These are phyloP conservation scores for Neospermospora avenae DNA, from an alignment of 2,329 filamentous ascomycete species.

Conservation along the genomic window DNA sequence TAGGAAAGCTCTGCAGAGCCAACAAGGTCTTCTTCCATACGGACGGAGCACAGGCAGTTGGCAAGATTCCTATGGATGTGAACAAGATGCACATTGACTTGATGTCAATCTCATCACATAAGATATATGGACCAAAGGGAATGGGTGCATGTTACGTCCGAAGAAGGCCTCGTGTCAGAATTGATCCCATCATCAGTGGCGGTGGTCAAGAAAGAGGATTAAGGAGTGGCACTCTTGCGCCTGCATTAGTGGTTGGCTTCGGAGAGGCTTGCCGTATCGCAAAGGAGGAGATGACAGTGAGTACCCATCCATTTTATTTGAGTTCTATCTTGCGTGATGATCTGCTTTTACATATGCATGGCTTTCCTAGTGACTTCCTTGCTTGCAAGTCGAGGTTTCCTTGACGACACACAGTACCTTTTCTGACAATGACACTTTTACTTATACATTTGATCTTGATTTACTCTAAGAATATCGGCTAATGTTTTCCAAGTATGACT, in stretches of 20 bases:
- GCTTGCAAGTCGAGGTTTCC: slow-evolving; percentile 37
- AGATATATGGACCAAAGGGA: slow-evolving; percentile 97
- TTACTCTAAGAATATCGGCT: slow-evolving; percentile 20
- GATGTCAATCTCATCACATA: slow-evolving; percentile 98
- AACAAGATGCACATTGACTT: slow-evolving; percentile 97
- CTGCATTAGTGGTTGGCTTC: slow-evolving; percentile 85
- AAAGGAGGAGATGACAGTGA: slow-evolving; percentile 84
- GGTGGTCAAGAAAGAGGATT: slow-evolving; percentile 95
- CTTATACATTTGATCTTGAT: slow-evolving; percentile 26
- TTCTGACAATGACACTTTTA: slow-evolving; percentile 25
- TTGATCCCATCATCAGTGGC: slow-evolving; percentile 94
- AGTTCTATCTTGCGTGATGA: slow-evolving; percentile 61
- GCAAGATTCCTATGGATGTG: slow-evolving; percentile 94
- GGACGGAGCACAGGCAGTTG: slow-evolving; percentile 94
- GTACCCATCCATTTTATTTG: slow-evolving; percentile 36
- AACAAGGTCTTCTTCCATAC: slow-evolving; percentile 99
- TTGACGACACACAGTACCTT: slow-evolving; percentile 35
- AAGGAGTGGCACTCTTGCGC: slow-evolving; percentile 89
- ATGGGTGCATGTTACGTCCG: slow-evolving; percentile 96
- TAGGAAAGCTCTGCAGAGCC: slow-evolving; percentile 83
- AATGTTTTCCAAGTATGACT: slow-evolving; percentile 69
- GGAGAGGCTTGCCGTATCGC: slow-evolving; percentile 94
- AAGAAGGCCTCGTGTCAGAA: slow-evolving; percentile 83
- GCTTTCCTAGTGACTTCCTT: slow-evolving; percentile 72
- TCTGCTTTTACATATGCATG: slow-evolving; percentile 80